Evolutionary conservation across 208 protist genomes (phyloP).

Genomic region (Crithidia bombi): DNA sequence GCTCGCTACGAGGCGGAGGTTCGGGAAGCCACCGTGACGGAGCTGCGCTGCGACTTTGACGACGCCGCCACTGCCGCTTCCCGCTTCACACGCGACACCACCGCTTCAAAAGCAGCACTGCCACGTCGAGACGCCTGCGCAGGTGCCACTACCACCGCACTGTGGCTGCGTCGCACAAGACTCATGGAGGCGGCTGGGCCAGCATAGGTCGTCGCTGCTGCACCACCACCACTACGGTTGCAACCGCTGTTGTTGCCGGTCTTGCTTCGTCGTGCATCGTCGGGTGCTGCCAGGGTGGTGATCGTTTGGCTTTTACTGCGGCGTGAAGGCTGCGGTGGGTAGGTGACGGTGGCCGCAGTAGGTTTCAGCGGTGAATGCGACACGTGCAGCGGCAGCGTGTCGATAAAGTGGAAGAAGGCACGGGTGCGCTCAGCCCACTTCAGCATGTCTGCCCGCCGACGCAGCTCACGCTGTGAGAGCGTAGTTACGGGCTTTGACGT

Average conservation of each 20-base stretch:
- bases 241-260: not conserved
- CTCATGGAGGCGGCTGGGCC: conserved; percentile 27
- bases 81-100: conserved; percentile 33
- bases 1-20: not conserved
- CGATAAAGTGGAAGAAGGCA: conserved; percentile 73
- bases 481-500: not conserved
- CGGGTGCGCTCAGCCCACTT: conserved; percentile 54
- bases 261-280: not conserved
- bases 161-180: conserved; percentile 30
- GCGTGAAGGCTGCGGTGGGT: not conserved
- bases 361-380: conserved; percentile 34
- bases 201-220: not conserved
- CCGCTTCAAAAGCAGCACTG: conserved; percentile 32
- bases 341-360: not conserved
- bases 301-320: conserved; percentile 10
- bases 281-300: not conserved
- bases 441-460: conserved; percentile 35
- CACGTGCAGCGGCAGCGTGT: conserved; percentile 50
- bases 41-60: conserved; percentile 2
- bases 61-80: conserved; percentile 22
- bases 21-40: not conserved
- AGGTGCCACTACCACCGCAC: conserved; percentile 8
- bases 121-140: not conserved
- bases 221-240: not conserved
- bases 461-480: conserved; percentile 33